Conservation (phyloP, 1,139 yeast genomes). For the Kodamaea anthophila region DNA sequence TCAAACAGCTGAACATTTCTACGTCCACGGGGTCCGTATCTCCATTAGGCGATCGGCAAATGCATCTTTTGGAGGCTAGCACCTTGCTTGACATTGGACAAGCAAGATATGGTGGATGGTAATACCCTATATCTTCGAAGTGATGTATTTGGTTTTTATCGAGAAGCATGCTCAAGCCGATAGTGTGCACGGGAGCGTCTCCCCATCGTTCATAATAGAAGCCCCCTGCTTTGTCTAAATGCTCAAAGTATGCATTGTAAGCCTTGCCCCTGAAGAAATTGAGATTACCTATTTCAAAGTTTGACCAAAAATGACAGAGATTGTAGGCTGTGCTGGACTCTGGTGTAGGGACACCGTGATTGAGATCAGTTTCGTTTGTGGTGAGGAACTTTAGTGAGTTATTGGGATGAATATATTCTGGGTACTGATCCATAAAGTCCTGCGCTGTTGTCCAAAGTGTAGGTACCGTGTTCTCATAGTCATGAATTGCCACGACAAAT, state of each 20-base stretch:
- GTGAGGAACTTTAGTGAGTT: slow-evolving; percentile 68
- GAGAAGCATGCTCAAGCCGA: slow-evolving; percentile 63
- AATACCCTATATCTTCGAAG: slow-evolving; percentile 87
- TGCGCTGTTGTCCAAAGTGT: slow-evolving; percentile 76
- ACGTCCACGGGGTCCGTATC: slow-evolving; percentile 48
- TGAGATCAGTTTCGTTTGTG: slow-evolving; percentile 43
- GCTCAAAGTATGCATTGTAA: slow-evolving; percentile 64
- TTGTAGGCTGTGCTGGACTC: slow-evolving; percentile 56
- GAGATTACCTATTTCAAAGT: slow-evolving; percentile 81
- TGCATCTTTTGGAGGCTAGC: slow-evolving; percentile 57
- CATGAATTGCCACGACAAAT: slow-evolving; percentile 39
- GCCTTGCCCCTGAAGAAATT: slow-evolving; percentile 71
- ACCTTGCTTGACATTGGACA: slow-evolving; percentile 63
- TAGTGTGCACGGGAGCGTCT: slow-evolving; percentile 93
- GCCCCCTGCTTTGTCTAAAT: slow-evolving; percentile 70
- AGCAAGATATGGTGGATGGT: slow-evolving; percentile 73
- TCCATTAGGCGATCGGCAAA: slow-evolving; percentile 45
- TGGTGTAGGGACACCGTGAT: slow-evolving; percentile 14
- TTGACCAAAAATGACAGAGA: slow-evolving; percentile 92
- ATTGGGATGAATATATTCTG: slow-evolving; percentile 60
- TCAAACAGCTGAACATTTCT: slow-evolving; percentile 62
- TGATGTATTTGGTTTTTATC: slow-evolving; percentile 71
- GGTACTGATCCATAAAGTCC: slow-evolving; percentile 53
- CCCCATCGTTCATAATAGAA: slow-evolving; percentile 96
- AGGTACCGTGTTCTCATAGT: slow-evolving; percentile 49